Conservation (phyloP, 352 stramenopile genomes). For the Phytophthora pisi region DNA sequence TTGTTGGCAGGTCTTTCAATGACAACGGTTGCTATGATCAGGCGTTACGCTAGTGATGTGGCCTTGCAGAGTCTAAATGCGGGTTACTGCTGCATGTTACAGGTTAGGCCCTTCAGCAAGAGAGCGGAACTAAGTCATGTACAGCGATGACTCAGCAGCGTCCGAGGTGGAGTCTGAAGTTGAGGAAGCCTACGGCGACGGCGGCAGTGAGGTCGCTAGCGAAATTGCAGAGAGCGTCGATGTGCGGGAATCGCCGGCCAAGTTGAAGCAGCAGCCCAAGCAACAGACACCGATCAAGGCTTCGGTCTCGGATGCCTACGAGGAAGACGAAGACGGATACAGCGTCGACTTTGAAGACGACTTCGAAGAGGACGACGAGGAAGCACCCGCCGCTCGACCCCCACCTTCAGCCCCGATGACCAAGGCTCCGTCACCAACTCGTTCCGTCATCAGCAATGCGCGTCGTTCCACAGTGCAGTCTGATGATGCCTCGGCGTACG, state of each 20-base stretch:
- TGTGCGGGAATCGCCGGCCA: not conserved
- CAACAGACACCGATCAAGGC: slow-evolving; percentile 13
- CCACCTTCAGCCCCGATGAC: not conserved
- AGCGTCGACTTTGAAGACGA: slow-evolving; percentile 77
- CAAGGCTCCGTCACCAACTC: slow-evolving; percentile 20
- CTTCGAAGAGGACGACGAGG: slow-evolving; percentile 34
- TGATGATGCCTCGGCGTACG: slow-evolving; percentile 32
- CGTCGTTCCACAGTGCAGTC: slow-evolving; percentile 17
- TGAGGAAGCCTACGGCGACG: slow-evolving; percentile 34
- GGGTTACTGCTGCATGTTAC: slow-evolving; percentile 7
- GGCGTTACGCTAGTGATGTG: slow-evolving; percentile 6
- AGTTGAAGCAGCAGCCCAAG: slow-evolving; percentile 20
- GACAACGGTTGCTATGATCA: not conserved
- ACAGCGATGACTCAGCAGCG: slow-evolving; percentile 76
- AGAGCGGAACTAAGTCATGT: slow-evolving; percentile 33
- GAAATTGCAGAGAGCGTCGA: slow-evolving; percentile 59
- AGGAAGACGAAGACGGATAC: slow-evolving; percentile 63
- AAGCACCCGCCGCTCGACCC: not conserved
- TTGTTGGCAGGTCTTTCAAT: not conserved
- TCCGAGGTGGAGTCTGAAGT: slow-evolving; percentile 71
- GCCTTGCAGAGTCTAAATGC: slow-evolving; percentile 18
- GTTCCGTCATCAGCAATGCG: slow-evolving; percentile 21
- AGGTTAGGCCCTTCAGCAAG: not conserved
- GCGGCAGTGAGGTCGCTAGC: slow-evolving; percentile 53
- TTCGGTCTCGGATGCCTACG: slow-evolving; percentile 40